Conservation (phyloP, 768 basidiomycete species). For the Boletus tylopilopsis region DNA sequence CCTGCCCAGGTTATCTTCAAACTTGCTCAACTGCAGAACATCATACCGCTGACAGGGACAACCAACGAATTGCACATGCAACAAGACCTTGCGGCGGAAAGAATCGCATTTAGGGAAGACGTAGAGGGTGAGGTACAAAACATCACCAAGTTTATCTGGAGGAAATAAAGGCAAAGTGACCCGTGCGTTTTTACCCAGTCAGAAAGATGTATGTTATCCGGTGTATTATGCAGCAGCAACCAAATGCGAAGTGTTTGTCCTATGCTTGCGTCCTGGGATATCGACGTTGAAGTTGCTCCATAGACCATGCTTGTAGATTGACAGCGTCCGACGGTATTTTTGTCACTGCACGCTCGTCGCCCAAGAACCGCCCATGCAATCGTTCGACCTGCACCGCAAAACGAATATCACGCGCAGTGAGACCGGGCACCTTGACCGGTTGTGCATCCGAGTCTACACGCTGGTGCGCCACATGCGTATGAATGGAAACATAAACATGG, state of each 20-base stretch:
- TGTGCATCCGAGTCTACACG: conserved; percentile 8
- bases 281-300: conserved; percentile 21
- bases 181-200: background rate
- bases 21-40: conserved; percentile 60
- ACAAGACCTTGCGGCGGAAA: conserved; percentile 52
- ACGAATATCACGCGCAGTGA: conserved; percentile 51
- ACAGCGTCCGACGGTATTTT: conserved; percentile 13
- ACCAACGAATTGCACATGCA: conserved; percentile 63
- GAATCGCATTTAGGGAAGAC: conserved; percentile 33
- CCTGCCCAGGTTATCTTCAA: conserved; percentile 66
- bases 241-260: background rate
- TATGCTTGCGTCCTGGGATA: conserved; percentile 10
- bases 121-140: conserved; percentile 23
- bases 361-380: conserved; percentile 25
- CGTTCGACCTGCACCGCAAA: conserved; percentile 43
- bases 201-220: conserved; percentile 3
- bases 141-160: conserved; percentile 30
- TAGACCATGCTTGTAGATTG: conserved; percentile 20
- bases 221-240: conserved; percentile 3
- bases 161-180: conserved; percentile 9
- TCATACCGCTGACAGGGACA: conserved; percentile 76
- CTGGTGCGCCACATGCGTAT: conserved; percentile 28
- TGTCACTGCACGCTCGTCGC: conserved; percentile 19
- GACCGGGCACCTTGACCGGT: conserved; percentile 32
- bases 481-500: conserved; percentile 19